Percentiles rank a stretch among this genome's conserved stretches.
Evolutionary conservation across 371 early-diverging fungal species (phyloP).

Genomic region (Circinella minor): DNA sequence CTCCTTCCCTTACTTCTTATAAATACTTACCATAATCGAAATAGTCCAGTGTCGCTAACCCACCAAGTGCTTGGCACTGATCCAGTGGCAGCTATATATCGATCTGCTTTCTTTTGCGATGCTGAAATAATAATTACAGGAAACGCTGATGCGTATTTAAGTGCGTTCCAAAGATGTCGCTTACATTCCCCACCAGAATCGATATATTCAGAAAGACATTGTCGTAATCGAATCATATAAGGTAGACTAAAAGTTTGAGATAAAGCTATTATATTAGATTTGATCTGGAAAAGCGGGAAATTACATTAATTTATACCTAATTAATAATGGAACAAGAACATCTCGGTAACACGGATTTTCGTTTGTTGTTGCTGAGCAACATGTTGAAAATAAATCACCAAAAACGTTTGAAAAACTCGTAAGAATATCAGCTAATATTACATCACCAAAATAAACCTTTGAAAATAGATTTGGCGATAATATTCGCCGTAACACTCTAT

Average conservation of each 20-base stretch:
- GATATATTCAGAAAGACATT: conserved; percentile 81
- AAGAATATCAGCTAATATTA: conserved; percentile 91
- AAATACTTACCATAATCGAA: conserved; percentile 43
- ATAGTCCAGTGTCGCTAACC: conserved; percentile 42
- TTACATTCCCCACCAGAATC: conserved; percentile 44
- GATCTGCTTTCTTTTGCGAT: conserved; percentile 59
- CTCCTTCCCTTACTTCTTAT: background rate
- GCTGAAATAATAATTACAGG: conserved; percentile 85
- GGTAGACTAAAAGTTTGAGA: conserved; percentile 62
- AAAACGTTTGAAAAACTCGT: conserved; percentile 90
- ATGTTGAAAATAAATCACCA: conserved; percentile 72
- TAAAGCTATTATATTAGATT: background rate
- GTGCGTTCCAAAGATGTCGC: conserved; percentile 86
- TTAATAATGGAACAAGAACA: conserved; percentile 60
- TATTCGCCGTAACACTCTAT: conserved; percentile 43
- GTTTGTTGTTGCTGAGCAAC: conserved; percentile 8
- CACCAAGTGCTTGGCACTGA: conserved; percentile 45
- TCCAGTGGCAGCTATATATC: conserved; percentile 36
- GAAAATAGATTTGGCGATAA: conserved; percentile 55
- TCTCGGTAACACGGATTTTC: conserved; percentile 62
- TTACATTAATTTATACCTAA: conserved; percentile 44
- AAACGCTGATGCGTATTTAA: conserved; percentile 82
- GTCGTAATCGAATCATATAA: conserved; percentile 84
- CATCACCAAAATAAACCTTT: conserved; percentile 80
- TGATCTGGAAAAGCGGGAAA: background rate